These are phyloP conservation scores for Dryas drummondii DNA, from an alignment of 306 rosid species.

Conservation along the genomic window DNA sequence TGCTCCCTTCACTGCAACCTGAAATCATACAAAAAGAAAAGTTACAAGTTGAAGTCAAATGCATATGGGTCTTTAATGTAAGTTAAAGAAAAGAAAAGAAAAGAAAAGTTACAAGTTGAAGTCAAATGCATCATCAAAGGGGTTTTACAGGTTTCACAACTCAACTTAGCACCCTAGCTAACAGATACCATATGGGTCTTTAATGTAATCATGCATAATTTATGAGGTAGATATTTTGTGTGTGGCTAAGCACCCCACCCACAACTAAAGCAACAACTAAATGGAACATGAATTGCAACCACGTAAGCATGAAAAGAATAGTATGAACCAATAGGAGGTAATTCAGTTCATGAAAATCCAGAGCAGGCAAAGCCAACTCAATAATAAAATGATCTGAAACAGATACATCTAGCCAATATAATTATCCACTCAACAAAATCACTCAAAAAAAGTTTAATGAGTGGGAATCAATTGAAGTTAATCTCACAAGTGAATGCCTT, in stretches of 20 bases:
- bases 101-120: too few species aligned
- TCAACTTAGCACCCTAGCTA: too few species aligned
- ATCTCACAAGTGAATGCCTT: conserved; percentile 26
- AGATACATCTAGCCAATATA: background rate
- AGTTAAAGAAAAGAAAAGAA: too few species aligned
- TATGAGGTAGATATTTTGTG: background rate
- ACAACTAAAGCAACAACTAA: background rate
- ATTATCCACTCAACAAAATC: background rate
- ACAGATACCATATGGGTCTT: background rate
- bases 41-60: too few species aligned
- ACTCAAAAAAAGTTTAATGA: background rate
- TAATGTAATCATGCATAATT: background rate
- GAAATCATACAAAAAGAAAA: too few species aligned
- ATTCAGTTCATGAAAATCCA: background rate
- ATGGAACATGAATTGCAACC: background rate
- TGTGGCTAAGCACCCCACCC: background rate
- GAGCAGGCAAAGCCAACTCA: conserved; percentile 9
- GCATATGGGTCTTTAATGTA: too few species aligned
- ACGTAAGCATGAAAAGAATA: background rate
- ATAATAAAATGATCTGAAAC: background rate
- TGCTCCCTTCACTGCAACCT: too few species aligned
- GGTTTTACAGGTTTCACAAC: too few species aligned
- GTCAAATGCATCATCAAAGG: too few species aligned
- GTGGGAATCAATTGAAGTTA: conserved; percentile 19
- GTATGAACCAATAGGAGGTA: background rate